Conservation (phyloP, 2,329 filamentous ascomycete genomes). For the Colletotrichum gloeosporioides region DNA sequence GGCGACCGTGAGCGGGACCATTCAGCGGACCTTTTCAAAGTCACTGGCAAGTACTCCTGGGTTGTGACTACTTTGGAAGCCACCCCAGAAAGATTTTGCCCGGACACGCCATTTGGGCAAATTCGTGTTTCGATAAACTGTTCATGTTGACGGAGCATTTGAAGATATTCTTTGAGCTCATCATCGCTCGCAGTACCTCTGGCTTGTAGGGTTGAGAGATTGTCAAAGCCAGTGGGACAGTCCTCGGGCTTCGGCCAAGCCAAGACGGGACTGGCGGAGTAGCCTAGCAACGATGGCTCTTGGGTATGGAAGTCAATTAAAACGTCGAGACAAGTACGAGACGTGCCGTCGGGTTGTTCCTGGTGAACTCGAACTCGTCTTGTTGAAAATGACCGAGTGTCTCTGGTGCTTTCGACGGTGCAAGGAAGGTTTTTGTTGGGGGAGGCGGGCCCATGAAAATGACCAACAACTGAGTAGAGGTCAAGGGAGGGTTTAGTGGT, state of each 20-base stretch:
- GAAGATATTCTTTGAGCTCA: not conserved
- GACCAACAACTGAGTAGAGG: not conserved
- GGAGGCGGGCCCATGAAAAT: not conserved
- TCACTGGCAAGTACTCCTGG: not conserved
- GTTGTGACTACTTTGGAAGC: not conserved
- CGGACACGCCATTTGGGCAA: not conserved
- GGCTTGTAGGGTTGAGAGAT: not conserved
- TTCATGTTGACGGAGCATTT: not conserved
- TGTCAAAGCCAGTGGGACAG: not conserved
- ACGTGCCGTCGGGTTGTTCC: not conserved
- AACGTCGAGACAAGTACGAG: not conserved
- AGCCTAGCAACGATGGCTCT: not conserved
- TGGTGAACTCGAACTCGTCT: not conserved
- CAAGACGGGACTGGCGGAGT: not conserved
- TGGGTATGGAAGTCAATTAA: not conserved
- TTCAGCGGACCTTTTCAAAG: not conserved
- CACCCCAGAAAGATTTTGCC: not conserved
- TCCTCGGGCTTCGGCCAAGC: not conserved
- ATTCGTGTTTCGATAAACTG: not conserved
- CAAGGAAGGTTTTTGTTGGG: not conserved
- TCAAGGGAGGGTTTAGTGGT: not conserved
- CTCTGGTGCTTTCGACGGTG: not conserved
- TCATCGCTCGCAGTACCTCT: not conserved
- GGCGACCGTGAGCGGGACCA: not conserved
- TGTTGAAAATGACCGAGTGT: not conserved